These are phyloP conservation scores for Solanum phureja DNA, from an alignment of 257 asterid species.

Conservation along the genomic window DNA sequence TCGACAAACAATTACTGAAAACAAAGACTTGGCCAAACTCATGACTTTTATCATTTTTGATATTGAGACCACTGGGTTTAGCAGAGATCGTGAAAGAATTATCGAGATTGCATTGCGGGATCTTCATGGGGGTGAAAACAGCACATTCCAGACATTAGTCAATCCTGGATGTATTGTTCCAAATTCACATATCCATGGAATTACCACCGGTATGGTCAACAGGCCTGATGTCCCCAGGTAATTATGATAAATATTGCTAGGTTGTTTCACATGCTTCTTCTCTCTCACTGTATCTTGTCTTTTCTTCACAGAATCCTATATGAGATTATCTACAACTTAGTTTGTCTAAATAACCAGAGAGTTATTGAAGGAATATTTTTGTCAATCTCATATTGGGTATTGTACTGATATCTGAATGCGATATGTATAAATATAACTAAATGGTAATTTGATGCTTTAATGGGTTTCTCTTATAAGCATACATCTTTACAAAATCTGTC, in stretches of 20 bases:
- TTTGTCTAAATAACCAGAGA: neutral
- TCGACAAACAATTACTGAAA: slow-evolving; percentile 19
- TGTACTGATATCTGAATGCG: neutral
- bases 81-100: slow-evolving; percentile 43
- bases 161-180: slow-evolving; percentile 61
- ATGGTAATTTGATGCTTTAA: neutral
- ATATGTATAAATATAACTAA: neutral
- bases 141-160: slow-evolving; percentile 80
- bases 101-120: slow-evolving; percentile 86
- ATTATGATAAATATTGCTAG: neutral
- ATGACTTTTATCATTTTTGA: slow-evolving; percentile 60
- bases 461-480: neutral
- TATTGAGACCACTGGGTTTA: slow-evolving; percentile 84
- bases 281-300: neutral
- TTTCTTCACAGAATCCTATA: neutral
- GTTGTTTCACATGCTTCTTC: neutral
- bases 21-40: slow-evolving; percentile 45
- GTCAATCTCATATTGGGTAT: neutral
- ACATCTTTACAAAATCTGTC: neutral
- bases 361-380: neutral
- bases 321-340: neutral
- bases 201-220: slow-evolving; percentile 62
- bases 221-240: slow-evolving; percentile 70
- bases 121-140: slow-evolving; percentile 77
- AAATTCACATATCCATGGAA: slow-evolving; percentile 51